These are phyloP conservation scores for Wallacemonas sp. DNA, from an alignment of 208 protist species.

Conservation along the genomic window DNA sequence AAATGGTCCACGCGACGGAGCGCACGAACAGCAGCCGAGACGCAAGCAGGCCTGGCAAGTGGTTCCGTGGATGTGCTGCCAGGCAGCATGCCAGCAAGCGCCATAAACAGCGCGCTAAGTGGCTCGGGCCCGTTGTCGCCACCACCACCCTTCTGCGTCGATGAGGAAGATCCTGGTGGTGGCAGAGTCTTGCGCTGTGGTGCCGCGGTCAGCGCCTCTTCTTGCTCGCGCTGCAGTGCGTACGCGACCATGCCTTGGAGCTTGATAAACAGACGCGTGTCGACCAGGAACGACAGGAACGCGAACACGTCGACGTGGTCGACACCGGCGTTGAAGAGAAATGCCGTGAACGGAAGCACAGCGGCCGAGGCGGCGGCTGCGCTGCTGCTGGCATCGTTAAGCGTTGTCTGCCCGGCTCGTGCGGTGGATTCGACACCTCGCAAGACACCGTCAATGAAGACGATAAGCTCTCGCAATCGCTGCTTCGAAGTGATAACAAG, in stretches of 20 bases:
- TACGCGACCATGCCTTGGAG: conserved; percentile 64
- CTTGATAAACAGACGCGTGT: conserved; percentile 66
- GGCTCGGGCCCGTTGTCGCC: too few species aligned
- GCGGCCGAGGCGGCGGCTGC: background rate
- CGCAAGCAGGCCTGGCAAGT: background rate
- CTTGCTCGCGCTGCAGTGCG: conserved; percentile 16
- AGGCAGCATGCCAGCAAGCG: background rate
- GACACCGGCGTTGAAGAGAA: conserved; percentile 76
- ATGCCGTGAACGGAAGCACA: conserved; percentile 40
- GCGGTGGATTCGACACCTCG: background rate
- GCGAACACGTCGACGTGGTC: conserved; percentile 73
- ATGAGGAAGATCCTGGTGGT: too few species aligned
- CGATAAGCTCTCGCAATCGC: conserved; percentile 80
- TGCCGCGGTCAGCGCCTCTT: too few species aligned
- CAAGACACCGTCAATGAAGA: conserved; percentile 54
- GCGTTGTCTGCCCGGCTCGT: too few species aligned
- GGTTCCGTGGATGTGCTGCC: background rate
- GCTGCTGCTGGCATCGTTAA: background rate
- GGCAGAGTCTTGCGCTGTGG: too few species aligned
- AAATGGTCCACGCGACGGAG: conserved; percentile 34
- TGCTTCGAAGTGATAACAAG: conserved; percentile 90
- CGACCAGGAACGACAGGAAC: conserved; percentile 56
- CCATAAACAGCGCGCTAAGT: too few species aligned
- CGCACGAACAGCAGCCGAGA: background rate
- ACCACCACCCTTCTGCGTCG: too few species aligned